These are phyloP conservation scores for Boletales sp. DNA, from an alignment of 768 basidiomycete genomes.

Conservation along the genomic window DNA sequence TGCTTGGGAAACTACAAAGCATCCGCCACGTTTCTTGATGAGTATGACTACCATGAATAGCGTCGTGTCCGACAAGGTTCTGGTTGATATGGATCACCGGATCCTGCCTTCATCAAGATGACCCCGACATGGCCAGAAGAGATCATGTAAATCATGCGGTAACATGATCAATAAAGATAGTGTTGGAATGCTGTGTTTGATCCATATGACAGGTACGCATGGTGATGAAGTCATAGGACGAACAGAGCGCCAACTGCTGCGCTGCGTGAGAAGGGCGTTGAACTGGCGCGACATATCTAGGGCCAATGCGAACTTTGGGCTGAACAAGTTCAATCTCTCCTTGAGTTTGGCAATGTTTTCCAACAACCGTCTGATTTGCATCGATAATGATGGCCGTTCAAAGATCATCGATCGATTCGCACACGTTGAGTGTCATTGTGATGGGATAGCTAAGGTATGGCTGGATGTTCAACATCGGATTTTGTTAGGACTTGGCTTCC, in stretches of 20 bases:
- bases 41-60: neutral
- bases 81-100: neutral
- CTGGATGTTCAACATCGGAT: too few relatives aligned
- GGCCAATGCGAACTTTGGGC: constrained; percentile 29
- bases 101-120: neutral
- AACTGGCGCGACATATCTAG: neutral
- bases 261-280: neutral
- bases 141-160: constrained; percentile 2
- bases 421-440: too few relatives aligned
- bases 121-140: neutral
- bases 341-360: constrained; percentile 41
- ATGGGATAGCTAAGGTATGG: too few relatives aligned
- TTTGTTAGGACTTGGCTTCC: too few relatives aligned
- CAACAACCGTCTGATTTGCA: constrained; percentile 32
- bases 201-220: neutral
- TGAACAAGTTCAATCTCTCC: constrained; percentile 32
- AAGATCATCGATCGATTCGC: too few relatives aligned
- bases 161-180: neutral
- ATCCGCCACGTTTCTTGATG: neutral
- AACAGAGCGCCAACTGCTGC: neutral
- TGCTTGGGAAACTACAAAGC: neutral
- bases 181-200: neutral
- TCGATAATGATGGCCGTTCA: too few relatives aligned
- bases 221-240: neutral
- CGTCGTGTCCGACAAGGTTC: neutral